These are phyloP conservation scores for Termitomyces sp. DNA, from an alignment of 1,284 basidiomycete genomes.

Conservation along the genomic window DNA sequence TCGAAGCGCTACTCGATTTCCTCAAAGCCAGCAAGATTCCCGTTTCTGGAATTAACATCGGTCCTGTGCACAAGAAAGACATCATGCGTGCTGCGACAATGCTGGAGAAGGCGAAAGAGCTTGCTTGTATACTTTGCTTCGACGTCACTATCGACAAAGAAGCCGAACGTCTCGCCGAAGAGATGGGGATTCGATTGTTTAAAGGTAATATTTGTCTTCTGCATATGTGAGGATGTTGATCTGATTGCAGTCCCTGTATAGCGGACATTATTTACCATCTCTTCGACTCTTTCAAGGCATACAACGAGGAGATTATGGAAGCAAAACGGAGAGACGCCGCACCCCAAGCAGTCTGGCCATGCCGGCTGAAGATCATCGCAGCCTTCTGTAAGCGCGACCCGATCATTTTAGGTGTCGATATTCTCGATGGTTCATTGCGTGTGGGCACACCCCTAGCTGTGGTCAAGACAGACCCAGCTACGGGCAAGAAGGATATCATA, in stretches of 20 bases:
- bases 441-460: constrained; percentile 96
- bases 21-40: constrained; percentile 95
- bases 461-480: constrained; percentile 81
- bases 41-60: constrained; percentile 96
- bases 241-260: constrained; percentile 23
- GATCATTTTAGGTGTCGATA: constrained; percentile 96
- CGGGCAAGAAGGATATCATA: constrained; percentile 88
- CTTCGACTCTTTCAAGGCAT: constrained; percentile 97
- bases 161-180: constrained; percentile 86
- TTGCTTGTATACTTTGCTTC: constrained; percentile 95
- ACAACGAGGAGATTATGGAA: constrained; percentile 90
- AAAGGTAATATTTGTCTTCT: constrained; percentile 54
- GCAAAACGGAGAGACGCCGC: constrained; percentile 92
- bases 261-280: constrained; percentile 99
- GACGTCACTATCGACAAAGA: constrained; percentile 95
- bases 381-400: constrained; percentile 97
- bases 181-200: constrained; percentile 92
- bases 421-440: constrained; percentile 89
- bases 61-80: constrained; percentile 95
- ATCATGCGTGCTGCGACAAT: constrained; percentile 92
- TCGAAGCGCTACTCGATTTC: constrained; percentile 97
- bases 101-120: constrained; percentile 95
- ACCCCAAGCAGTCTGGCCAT: constrained; percentile 96
- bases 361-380: constrained; percentile 87
- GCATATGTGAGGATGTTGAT: background rate